A percentile compares a stretch with the other conserved stretches of the same genome.
Evolutionary conservation across 1,284 basidiomycete genomes (phyloP).

Genomic region (Golubevia sp.): DNA sequence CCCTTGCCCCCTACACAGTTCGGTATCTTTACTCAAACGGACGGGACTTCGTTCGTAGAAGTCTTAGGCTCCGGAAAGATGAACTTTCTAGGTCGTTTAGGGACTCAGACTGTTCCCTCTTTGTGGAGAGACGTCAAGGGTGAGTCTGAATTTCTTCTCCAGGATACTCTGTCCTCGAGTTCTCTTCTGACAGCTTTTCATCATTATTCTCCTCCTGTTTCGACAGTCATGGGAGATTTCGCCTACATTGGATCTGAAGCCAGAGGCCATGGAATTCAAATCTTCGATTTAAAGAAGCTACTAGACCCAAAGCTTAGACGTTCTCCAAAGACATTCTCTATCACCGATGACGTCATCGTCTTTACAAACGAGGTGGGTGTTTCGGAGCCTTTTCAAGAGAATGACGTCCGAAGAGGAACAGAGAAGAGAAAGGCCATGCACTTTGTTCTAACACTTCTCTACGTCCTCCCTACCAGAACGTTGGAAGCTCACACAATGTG

Average conservation of each 20-base stretch:
- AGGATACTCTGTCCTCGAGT: not conserved
- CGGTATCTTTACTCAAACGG: constrained; percentile 1
- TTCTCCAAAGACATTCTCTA: not conserved
- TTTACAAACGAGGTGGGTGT: too few relatives aligned
- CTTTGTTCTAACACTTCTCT: too few relatives aligned
- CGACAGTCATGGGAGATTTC: not conserved
- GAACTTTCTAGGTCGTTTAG: constrained; percentile 1
- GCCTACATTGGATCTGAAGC: constrained; percentile 5
- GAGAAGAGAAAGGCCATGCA: too few relatives aligned
- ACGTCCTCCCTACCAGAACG: not conserved
- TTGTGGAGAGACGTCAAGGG: constrained; percentile 6
- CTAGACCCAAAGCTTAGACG: not conserved
- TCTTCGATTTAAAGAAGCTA: constrained; percentile 6
- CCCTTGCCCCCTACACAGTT: not conserved
- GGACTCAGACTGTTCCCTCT: not conserved
- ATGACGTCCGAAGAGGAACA: too few relatives aligned
- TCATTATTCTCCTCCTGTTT: too few relatives aligned
- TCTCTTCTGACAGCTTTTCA: not conserved
- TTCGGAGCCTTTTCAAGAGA: too few relatives aligned
- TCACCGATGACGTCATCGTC: not conserved
- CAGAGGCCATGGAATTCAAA: not conserved
- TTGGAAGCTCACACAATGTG: constrained; percentile 3
- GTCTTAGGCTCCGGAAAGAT: not conserved
- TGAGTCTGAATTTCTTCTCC: not conserved
- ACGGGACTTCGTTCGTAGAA: constrained; percentile 4